Base-by-base conservation (phyloP, 345 rosid genomes). In the Erodium maritimum region DNA sequence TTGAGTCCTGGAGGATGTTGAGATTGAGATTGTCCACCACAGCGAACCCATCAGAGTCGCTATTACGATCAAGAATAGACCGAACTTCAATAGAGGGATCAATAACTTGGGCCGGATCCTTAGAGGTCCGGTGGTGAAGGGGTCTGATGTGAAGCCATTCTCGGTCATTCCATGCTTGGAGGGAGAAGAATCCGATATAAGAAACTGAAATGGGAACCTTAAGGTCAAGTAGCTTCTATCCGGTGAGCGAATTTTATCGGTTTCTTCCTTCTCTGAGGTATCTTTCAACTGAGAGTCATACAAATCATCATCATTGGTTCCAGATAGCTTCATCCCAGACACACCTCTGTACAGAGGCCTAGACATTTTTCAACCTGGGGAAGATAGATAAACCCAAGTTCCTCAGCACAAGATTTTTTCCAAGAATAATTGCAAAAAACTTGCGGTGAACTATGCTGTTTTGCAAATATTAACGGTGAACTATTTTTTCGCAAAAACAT, bases 11-110 rank as follows among this genome's bases (percentile, higher is more conserved):
- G 97, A 78, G 0, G 80, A 58, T 6, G 83, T 73, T 7, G 96
- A 85, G 57, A 90, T 82, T 4, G 90, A 85, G 53, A 94, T 17
- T 0, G 99, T 80, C 99, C 97, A 94, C 93, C 91, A 94, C 57
- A 94, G 80, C 4, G 99, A 94, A 54, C 96, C 96, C 8, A 71
- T 70, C 10, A 94, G 75, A 42, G 97, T 91, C 61, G 74, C 50
- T 61, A 85, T 55, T 50, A 85, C 83, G 50, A 85, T 90, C 46
- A 80, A 61, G 74, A 79, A 70, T 68, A 94, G 79, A 81, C 93
- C 82, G 61, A 78, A 71, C 79, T 83, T 87, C 68, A 94, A 71
- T 59, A 80, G 68, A 13, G 79, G 63, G 68, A 87, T 54, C 58
- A 80, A 67, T 57, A 83, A 60, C 64, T 76, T 84, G 66, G 77